Evolutionary conservation across 169 alveolate species (phyloP).

Genomic region (Perkinsus marinus): DNA sequence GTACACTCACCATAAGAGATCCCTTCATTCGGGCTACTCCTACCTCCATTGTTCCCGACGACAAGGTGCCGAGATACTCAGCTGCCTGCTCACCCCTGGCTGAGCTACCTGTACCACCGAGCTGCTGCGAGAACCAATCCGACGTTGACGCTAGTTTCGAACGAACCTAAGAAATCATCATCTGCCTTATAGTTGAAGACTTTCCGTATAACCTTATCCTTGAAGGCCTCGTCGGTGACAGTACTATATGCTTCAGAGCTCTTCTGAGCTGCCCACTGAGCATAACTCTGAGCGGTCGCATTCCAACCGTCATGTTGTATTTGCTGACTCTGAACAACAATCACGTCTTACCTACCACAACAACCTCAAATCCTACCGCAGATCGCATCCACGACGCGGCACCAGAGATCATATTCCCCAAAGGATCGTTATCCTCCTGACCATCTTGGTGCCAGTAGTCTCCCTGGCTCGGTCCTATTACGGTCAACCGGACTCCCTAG

Average conservation of each 20-base stretch:
- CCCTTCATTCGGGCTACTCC: not conserved
- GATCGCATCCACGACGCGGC: not conserved
- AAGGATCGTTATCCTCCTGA: not conserved
- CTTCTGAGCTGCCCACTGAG: not conserved
- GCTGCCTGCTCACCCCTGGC: not conserved
- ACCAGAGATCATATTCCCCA: not conserved
- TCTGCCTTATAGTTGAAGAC: not conserved
- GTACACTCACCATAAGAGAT: not conserved
- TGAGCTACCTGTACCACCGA: not conserved
- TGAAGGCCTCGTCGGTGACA: not conserved
- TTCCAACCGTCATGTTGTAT: not conserved
- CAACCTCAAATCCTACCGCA: not conserved
- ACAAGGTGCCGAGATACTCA: not conserved
- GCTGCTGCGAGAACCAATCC: not conserved
- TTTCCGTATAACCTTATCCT: not conserved
- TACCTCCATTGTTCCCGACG: not conserved
- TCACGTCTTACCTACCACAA: not conserved
- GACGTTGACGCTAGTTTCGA: not conserved
- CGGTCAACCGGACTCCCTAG: too few species aligned
- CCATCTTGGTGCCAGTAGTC: not conserved
- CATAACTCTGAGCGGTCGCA: not conserved
- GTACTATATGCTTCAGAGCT: not conserved
- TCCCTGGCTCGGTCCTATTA: not conserved
- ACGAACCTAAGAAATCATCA: not conserved
- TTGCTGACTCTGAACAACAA: not conserved